A percentile compares a stretch with the other conserved stretches of the same genome.
Evolutionary conservation across 805 yeast genomes (phyloP).

Genomic region (Saccharomyces kudriavzevii): DNA sequence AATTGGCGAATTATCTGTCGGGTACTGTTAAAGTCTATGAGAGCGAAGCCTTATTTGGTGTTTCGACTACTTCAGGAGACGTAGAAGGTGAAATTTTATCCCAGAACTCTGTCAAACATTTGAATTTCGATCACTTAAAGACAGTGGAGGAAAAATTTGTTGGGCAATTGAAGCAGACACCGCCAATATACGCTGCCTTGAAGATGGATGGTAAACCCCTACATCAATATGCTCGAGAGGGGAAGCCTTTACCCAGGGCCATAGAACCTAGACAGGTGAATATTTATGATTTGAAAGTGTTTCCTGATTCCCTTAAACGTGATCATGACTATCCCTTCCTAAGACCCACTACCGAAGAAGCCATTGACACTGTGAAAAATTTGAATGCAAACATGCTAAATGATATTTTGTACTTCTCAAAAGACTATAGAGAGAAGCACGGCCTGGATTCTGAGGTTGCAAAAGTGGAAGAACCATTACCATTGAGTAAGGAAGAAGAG

Average conservation of each 20-base stretch:
- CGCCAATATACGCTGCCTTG: slow-evolving; percentile 90
- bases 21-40: slow-evolving; percentile 75
- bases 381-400: slow-evolving; percentile 51
- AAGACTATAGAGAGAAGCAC: slow-evolving; percentile 42
- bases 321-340: slow-evolving; percentile 49
- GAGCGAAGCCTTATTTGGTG: slow-evolving; percentile 79
- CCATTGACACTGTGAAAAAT: slow-evolving; percentile 19
- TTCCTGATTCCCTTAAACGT: slow-evolving; percentile 40
- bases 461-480: slow-evolving; percentile 33
- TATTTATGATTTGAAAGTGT: slow-evolving; percentile 46
- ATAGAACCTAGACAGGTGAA: slow-evolving; percentile 69
- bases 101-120: slow-evolving; percentile 46
- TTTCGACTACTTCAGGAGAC: slow-evolving; percentile 90
- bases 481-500: slow-evolving; percentile 32
- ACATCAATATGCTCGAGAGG: slow-evolving; percentile 89
- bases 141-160: slow-evolving; percentile 52
- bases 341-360: slow-evolving; percentile 29
- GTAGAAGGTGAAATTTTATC: slow-evolving; percentile 75
- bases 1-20: slow-evolving; percentile 59
- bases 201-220: slow-evolving; percentile 91
- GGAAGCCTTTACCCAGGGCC: slow-evolving; percentile 74
- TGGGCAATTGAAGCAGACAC: slow-evolving; percentile 82
- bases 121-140: slow-evolving; percentile 45
- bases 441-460: slow-evolving; percentile 35
- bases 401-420: slow-evolving; percentile 52